Evolutionary conservation across 2,329 filamentous ascomycete genomes (phyloP), one percentile per base, ranked within the genome.

Genomic region (Fusarium dimerum): DNA sequence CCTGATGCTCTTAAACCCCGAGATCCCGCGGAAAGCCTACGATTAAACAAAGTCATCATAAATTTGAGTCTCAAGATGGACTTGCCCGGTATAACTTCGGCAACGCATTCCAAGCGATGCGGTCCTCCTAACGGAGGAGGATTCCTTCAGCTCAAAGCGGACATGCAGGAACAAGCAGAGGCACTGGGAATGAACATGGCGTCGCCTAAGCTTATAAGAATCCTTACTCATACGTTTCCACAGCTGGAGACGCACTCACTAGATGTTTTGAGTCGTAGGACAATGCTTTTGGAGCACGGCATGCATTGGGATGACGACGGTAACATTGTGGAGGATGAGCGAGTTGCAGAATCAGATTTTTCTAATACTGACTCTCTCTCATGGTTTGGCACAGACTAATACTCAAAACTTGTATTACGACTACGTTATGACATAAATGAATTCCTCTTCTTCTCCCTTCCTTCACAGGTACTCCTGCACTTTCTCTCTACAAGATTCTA

Each of bases 271-370:
- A 59, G 48, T 16, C 60, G 56, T 45, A 62, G 50, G 44, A 56
- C 30, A 12, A 62, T 56, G 59, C 44, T 47, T n/a, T 32, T 62
- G n/a, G 50, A 55, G 15, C 50, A 52, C 11, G 46, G 48, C 40
- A 45, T 48, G 40, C 30, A 39, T n/a, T 64, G 59, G 61, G 46
- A 61, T 13, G 57, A 51, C 26, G 56, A 64, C 34, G 61, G 57
- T 15, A 51, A 52, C 43, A 39, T 39, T 30, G 26, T 56, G 5
- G 16, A 53, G 38, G 53, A 58, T 43, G 41, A 54, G 10, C 45
- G 47, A 30, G 48, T 43, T 32, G 26, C 51, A 10, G 59, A 60
- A 40, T 55, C 59, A 1, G 59, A 57, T 13, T 41, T 56, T 29
- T 47, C 44, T 40, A 55, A 60, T 43, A 48, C 50, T 30, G 51